Conservation (phyloP, 805 yeast species). For the Pichia membranifaciens region DNA sequence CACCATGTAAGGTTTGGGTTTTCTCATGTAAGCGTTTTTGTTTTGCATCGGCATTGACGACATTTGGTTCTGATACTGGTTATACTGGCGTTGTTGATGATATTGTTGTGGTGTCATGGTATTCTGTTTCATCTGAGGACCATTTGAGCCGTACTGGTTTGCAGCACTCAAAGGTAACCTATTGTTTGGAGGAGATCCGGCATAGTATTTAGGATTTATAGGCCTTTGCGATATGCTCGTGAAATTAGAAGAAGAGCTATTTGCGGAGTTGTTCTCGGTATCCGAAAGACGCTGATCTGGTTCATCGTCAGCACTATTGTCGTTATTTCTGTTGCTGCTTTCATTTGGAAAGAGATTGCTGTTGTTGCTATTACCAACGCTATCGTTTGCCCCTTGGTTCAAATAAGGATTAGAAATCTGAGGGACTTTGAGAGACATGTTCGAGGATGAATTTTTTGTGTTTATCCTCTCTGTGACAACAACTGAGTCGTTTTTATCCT, state of each 20-base stretch:
- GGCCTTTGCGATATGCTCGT: conserved; percentile 78
- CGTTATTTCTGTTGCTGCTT: neutral
- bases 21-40: neutral
- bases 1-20: conserved; percentile 12
- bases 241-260: conserved; percentile 45
- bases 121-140: too few species aligned
- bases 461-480: neutral
- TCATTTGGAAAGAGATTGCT: neutral
- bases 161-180: conserved; percentile 1
- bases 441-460: conserved; percentile 4
- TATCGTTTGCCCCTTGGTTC: neutral
- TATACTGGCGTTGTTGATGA: conserved; percentile 9
- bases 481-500: conserved; percentile 1
- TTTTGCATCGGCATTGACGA: conserved; percentile 6
- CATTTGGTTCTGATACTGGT: conserved; percentile 8
- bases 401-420: conserved; percentile 12
- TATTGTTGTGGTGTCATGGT: conserved; percentile 11
- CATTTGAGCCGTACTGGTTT: conserved; percentile 7
- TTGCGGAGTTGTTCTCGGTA: conserved; percentile 1
- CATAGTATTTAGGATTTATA: conserved; percentile 51
- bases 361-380: neutral
- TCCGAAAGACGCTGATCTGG: neutral
- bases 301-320: neutral
- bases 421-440: conserved; percentile 10
- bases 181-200: conserved; percentile 24